These are phyloP conservation scores for Hyaloperonospora arabidopsidis DNA, from an alignment of 352 stramenopile genomes.

Conservation along the genomic window DNA sequence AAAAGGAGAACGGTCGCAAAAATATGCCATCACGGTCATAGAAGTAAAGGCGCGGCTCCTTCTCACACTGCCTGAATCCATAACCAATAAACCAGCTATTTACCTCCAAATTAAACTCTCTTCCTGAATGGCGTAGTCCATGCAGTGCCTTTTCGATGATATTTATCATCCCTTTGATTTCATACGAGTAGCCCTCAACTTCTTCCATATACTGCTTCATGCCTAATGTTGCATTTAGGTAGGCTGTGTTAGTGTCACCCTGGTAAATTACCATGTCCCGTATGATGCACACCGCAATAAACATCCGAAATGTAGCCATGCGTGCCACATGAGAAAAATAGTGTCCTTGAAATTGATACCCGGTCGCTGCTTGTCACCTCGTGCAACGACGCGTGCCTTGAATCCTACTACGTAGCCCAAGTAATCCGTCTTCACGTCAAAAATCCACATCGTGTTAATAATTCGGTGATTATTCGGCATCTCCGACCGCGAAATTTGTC, in stretches of 20 bases:
- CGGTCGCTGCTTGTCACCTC: slow-evolving; percentile 1
- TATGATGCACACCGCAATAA: slow-evolving; percentile 5
- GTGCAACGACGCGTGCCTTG: not conserved
- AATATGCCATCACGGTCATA: too few relatives aligned
- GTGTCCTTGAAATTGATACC: slow-evolving; percentile 13
- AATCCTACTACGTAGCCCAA: slow-evolving; percentile 5
- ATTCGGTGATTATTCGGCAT: not conserved
- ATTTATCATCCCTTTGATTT: not conserved
- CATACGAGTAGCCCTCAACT: too few relatives aligned
- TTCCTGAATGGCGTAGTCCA: not conserved
- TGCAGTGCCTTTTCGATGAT: not conserved
- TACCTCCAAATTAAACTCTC: not conserved
- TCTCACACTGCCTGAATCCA: too few relatives aligned
- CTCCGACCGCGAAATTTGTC: not conserved
- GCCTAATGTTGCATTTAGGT: not conserved
- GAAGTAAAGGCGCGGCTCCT: too few relatives aligned
- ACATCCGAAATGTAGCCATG: slow-evolving; percentile 9
- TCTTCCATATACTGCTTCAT: not conserved
- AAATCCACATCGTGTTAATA: slow-evolving; percentile 10
- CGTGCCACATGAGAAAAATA: slow-evolving; percentile 6
- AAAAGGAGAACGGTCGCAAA: too few relatives aligned
- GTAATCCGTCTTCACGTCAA: slow-evolving; percentile 4
- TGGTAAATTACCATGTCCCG: slow-evolving; percentile 6
- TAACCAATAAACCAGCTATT: too few relatives aligned
- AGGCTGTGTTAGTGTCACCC: too few relatives aligned